Evolutionary conservation across 2,329 filamentous ascomycete species (phyloP).

Genomic region (Sclerotinia nivalis): DNA sequence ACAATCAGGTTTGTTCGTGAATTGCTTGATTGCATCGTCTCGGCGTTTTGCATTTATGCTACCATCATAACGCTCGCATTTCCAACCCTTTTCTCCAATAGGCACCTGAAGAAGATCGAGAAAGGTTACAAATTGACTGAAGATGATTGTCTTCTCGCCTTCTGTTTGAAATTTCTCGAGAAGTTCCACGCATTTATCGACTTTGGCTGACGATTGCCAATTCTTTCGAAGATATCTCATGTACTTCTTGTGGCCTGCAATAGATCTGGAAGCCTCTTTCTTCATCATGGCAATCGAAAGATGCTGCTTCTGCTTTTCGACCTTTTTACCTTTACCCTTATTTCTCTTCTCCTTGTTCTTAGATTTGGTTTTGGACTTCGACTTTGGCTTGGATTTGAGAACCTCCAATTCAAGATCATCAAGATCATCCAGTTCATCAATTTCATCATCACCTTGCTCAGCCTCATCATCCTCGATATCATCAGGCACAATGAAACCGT

Average conservation of each 20-base stretch:
- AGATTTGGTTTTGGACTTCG: conserved; percentile 44
- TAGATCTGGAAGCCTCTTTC: conserved; percentile 63
- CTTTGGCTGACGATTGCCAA: conserved; percentile 75
- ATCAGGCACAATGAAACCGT: conserved; percentile 57
- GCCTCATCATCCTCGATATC: conserved; percentile 41
- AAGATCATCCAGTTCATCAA: conserved; percentile 26
- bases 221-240: conserved; percentile 70
- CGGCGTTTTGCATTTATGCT: conserved; percentile 68
- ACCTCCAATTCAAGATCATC: conserved; percentile 39
- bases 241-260: conserved; percentile 65
- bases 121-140: conserved; percentile 78
- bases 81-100: conserved; percentile 54
- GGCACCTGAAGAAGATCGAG: conserved; percentile 77
- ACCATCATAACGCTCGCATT: conserved; percentile 70
- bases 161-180: conserved; percentile 48
- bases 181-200: conserved; percentile 67
- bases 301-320: conserved; percentile 40
- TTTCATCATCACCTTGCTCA: conserved; percentile 41
- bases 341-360: conserved; percentile 39
- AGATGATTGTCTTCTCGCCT: conserved; percentile 76
- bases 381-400: conserved; percentile 30
- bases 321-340: conserved; percentile 39
- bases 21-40: conserved; percentile 66
- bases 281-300: conserved; percentile 66
- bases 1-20: conserved; percentile 58